These are phyloP conservation scores for Dipteronia dyeriana DNA, from an alignment of 345 rosid genomes.

Conservation along the genomic window DNA sequence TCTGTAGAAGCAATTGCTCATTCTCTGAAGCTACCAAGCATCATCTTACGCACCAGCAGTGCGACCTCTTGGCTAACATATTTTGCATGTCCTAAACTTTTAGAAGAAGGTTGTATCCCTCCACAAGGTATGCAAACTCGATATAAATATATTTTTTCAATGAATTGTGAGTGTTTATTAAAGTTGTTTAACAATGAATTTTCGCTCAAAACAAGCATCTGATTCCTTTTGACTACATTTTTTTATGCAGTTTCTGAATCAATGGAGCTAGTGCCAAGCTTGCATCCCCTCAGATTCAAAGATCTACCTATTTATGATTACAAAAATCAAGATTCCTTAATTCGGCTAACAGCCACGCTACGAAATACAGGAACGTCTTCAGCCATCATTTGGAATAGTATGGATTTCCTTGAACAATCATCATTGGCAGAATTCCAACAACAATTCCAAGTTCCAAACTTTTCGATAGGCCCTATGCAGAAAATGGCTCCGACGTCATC, in stretches of 20 bases:
- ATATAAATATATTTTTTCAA: too few relatives aligned
- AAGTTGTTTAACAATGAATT: too few relatives aligned
- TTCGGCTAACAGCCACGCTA: conserved; percentile 8
- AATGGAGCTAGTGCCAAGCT: conserved; percentile 13
- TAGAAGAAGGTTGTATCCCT: conserved; percentile 32
- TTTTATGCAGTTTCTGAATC: conserved; percentile 1
- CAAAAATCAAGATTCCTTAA: conserved; percentile 19
- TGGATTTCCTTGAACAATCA: conserved; percentile 24
- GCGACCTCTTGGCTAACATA: background rate
- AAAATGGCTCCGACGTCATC: conserved; percentile 8
- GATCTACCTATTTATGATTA: conserved; percentile 26
- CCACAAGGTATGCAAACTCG: conserved; percentile 23
- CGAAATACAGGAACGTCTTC: conserved; percentile 16
- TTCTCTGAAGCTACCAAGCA: conserved; percentile 16
- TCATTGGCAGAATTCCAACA: conserved; percentile 17
- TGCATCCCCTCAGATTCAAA: conserved; percentile 24
- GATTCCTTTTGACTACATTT: too few relatives aligned
- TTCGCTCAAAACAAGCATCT: too few relatives aligned
- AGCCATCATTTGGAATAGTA: conserved; percentile 37
- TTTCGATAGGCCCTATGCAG: conserved; percentile 34
- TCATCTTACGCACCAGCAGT: conserved; percentile 16
- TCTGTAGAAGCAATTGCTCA: conserved; percentile 11
- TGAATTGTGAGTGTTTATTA: too few relatives aligned
- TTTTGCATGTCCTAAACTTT: conserved; percentile 1
- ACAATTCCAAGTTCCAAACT: conserved; percentile 15